phyloP scores from a whole-genome alignment of 305 asterid species.

The Petunia hybrid region DNA sequence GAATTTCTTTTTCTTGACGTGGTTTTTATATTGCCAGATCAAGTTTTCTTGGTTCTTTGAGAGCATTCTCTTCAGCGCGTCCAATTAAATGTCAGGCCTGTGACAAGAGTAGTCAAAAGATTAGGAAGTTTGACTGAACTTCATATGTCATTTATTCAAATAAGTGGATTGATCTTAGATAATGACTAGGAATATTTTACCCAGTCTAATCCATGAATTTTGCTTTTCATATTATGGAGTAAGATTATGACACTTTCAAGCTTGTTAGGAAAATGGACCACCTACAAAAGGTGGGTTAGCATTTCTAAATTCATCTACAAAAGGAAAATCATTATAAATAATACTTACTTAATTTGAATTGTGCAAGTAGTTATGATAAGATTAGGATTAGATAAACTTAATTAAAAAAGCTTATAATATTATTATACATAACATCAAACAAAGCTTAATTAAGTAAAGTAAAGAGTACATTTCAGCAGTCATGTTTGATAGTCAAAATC shows the following conservation, averaged over 20 bases:
- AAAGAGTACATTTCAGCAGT: not conserved
- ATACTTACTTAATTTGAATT: no score
- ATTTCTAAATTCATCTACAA: no score
- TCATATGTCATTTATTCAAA: not conserved
- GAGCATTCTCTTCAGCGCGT: not conserved
- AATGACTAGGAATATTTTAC: not conserved
- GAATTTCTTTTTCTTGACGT: not conserved
- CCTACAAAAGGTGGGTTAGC: no score
- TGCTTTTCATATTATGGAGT: not conserved
- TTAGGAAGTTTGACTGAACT: not conserved
- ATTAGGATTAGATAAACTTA: no score
- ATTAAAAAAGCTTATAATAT: no score
- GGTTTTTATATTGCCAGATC: not conserved
- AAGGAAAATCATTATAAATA: no score
- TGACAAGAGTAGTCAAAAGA: not conserved
- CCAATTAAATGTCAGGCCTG: not conserved
- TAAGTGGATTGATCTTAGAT: not conserved
- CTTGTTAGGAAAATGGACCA: no score
- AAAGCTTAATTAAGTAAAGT: not conserved
- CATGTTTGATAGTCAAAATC: not conserved
- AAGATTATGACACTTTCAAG: not conserved
- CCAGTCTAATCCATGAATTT: not conserved
- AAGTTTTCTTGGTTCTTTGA: not conserved
- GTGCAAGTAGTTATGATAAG: no score
- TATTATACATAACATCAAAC: no score